Base-by-base conservation (phyloP, 257 asterid genomes). In the Ilex asprella region DNA sequence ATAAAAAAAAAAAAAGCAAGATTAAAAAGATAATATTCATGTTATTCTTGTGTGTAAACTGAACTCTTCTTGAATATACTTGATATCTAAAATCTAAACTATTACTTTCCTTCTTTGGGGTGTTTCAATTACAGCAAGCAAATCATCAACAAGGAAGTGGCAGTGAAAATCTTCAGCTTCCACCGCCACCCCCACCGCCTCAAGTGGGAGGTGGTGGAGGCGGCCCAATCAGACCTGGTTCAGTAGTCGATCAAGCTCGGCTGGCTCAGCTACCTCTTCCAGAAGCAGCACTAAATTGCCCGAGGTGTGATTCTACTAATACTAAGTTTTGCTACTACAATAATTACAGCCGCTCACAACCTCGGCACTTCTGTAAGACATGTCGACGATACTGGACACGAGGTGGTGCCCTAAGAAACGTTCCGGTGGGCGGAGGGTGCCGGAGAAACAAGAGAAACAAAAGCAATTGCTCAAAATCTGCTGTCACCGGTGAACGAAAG, bases 221-320 rank as follows among this genome's bases (percentile, higher is more conserved):
- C 0, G 70, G 71, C 5, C 71, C 80, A 6, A 74, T 78, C 56
- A 64, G 83, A 29, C 80, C 83, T 0, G 83, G 83, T n/a, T 78
- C 83, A 2, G 74, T 78, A 80, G 80, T 78, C 2, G 83, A 78
- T 68, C 70, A 73, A 55, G 83, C 83, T 7, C 62, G 83, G 16
- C 16, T 67, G 39, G 80, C 80, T 0, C 71, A 71, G 60, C 55
- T 78, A n/a, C 78, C 83, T 0, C 60, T 67, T 1, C 83, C 83
- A 1, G 83, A 74, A 13, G 80, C 80, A 0, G 83, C 78, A 30
- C 39, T 71, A 2, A 78, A 74, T 63, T 78, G 83, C 57, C 83
- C 83, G 3, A 73, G 83, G 3, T 78, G 83, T 6, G 80, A 74
- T 47, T 78, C 83, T 2, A 65, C 75, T 11, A 71, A 78, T 44